Evolutionary conservation across 148 eudicot genomes (phyloP).

Genomic region (Vaccinium darrowii): DNA sequence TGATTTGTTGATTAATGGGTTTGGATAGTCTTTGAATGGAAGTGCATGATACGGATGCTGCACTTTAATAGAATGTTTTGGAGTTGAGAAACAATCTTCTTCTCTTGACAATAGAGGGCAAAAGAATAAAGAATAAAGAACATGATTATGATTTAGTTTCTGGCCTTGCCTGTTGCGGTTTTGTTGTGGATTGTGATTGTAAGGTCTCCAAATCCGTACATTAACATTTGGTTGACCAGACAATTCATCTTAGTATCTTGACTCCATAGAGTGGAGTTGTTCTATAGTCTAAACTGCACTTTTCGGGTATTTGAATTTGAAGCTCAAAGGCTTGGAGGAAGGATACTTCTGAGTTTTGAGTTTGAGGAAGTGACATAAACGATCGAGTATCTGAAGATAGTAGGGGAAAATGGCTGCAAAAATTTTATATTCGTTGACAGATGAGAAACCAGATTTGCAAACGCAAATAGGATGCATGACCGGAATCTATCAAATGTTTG

Average conservation of each 20-base stretch:
- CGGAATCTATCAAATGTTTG: conserved; percentile 76
- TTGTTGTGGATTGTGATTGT: neutral
- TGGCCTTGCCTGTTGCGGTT: conserved; percentile 4
- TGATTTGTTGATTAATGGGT: neutral
- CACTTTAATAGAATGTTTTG: neutral
- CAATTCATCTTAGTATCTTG: neutral
- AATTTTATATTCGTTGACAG: conserved; percentile 80
- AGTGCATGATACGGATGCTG: neutral
- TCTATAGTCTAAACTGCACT: neutral
- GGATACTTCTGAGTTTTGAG: neutral
- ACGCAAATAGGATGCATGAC: conserved; percentile 92
- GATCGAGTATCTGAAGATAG: conserved; percentile 18
- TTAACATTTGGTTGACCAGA: neutral
- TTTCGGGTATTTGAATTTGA: neutral
- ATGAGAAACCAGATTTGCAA: conserved; percentile 87
- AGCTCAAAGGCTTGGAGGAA: conserved; percentile 7
- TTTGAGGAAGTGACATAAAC: neutral
- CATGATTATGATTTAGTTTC: conserved; percentile 10
- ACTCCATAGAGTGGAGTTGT: neutral
- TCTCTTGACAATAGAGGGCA: neutral
- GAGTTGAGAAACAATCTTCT: neutral
- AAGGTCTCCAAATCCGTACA: neutral
- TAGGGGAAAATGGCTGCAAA: conserved; percentile 75
- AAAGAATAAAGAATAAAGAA: conserved; percentile 2
- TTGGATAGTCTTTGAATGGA: neutral